Percentiles rank a stretch among this genome's conserved stretches.
Evolutionary conservation across 2,329 filamentous ascomycete genomes (phyloP).

Genomic region (Sporothrix pseudoabietina): DNA sequence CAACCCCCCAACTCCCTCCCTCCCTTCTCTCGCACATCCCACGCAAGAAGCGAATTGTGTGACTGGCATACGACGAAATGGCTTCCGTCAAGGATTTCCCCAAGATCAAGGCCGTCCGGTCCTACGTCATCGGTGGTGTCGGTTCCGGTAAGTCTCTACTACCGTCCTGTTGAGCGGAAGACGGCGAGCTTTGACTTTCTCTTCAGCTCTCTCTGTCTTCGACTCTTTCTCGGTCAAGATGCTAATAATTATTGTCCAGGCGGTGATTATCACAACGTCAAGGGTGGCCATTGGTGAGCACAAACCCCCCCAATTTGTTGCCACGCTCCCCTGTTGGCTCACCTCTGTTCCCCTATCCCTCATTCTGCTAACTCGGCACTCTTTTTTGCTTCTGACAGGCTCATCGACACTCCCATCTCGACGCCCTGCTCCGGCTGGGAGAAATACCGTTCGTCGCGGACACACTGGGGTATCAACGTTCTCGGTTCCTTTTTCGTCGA

Average conservation of each 20-base stretch:
- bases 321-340: background rate
- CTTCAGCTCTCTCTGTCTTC: background rate
- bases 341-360: too few relatives aligned
- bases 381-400: slow-evolving; percentile 57
- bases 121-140: slow-evolving; percentile 69
- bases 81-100: slow-evolving; percentile 63
- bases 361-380: background rate
- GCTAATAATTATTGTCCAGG: slow-evolving; percentile 52
- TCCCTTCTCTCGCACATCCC: background rate
- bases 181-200: background rate
- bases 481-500: slow-evolving; percentile 90
- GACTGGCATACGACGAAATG: slow-evolving; percentile 42
- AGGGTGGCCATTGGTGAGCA: slow-evolving; percentile 66
- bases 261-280: slow-evolving; percentile 91
- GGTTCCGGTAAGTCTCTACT: slow-evolving; percentile 51
- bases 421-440: slow-evolving; percentile 91
- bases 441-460: slow-evolving; percentile 82
- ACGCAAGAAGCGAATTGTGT: background rate
- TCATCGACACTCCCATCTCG: slow-evolving; percentile 88
- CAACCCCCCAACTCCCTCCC: background rate
- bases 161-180: background rate
- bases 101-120: slow-evolving; percentile 73
- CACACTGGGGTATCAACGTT: slow-evolving; percentile 94
- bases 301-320: background rate
- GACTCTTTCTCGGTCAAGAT: background rate